Percentiles rank a stretch among this genome's conserved stretches.
phyloP scores from a whole-genome alignment of 345 rosid species.

The Eucalyptus sp. region DNA sequence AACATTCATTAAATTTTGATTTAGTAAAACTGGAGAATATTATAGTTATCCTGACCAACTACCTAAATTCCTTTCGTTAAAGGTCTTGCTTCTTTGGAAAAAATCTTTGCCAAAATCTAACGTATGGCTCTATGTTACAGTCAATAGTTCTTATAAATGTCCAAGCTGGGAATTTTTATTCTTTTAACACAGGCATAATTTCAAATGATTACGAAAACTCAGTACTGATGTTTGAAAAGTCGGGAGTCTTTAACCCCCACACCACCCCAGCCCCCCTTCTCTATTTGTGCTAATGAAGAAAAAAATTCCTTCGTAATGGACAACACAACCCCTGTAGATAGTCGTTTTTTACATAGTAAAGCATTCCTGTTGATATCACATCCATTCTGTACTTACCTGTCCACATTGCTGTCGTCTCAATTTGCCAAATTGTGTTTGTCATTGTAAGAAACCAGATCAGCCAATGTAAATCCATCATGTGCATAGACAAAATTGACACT shows the following conservation, averaged over 20 bases:
- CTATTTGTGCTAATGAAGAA: neutral
- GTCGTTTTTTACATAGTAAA: neutral
- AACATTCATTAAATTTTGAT: neutral
- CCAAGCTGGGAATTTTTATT: neutral
- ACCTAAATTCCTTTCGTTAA: neutral
- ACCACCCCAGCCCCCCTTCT: neutral
- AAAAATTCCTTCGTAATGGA: neutral
- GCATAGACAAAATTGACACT: slow-evolving; percentile 90
- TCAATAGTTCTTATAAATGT: neutral
- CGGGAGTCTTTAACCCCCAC: neutral
- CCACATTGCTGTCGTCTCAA: slow-evolving; percentile 93
- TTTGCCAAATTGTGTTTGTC: slow-evolving; percentile 86
- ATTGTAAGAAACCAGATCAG: slow-evolving; percentile 81
- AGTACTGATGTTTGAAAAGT: neutral
- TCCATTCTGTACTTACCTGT: slow-evolving; percentile 27
- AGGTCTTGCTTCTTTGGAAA: neutral
- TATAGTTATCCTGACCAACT: neutral
- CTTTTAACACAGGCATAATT: neutral
- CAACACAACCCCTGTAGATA: neutral
- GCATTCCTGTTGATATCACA: neutral
- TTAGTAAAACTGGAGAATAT: neutral
- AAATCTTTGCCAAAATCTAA: neutral
- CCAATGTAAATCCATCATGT: slow-evolving; percentile 89
- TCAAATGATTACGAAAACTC: neutral
- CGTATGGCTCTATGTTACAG: neutral